phyloP scores from a whole-genome alignment of 2,329 filamentous ascomycete species.

The Xylariales sp. region DNA sequence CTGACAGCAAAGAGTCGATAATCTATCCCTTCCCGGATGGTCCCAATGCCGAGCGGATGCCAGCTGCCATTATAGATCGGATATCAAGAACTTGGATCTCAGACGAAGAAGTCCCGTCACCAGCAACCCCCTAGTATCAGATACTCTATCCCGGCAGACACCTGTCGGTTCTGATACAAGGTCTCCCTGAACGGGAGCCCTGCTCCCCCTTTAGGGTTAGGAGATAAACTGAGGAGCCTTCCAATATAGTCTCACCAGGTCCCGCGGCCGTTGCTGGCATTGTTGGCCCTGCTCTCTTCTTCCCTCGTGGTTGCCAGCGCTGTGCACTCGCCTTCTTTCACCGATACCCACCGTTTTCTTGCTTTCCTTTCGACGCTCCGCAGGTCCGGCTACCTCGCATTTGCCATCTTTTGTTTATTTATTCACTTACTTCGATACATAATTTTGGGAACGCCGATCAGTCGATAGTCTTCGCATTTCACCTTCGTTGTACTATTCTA shows the following conservation, averaged over 20 bases:
- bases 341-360: constrained; percentile 54
- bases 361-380: constrained; percentile 50
- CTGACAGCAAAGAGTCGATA: constrained; percentile 21
- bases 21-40: constrained; percentile 38
- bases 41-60: constrained; percentile 65
- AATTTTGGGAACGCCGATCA: constrained; percentile 34
- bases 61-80: constrained; percentile 63
- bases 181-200: constrained; percentile 54
- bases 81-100: constrained; percentile 63
- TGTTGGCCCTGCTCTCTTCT: constrained; percentile 43
- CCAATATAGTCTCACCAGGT: constrained; percentile 54
- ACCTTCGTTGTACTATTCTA: constrained; percentile 38
- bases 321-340: constrained; percentile 59
- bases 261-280: constrained; percentile 42
- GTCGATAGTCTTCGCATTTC: constrained; percentile 35
- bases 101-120: constrained; percentile 55
- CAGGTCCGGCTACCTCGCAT: constrained; percentile 66
- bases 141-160: constrained; percentile 53
- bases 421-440: constrained; percentile 27
- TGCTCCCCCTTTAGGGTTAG: constrained; percentile 48
- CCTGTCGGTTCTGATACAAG: constrained; percentile 56
- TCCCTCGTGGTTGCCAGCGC: constrained; percentile 55
- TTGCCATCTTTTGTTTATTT: constrained; percentile 45
- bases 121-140: constrained; percentile 55
- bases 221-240: constrained; percentile 46